Base-by-base conservation (phyloP, 495 filamentous ascomycete species). In the Aspergillus bertholletiae region DNA sequence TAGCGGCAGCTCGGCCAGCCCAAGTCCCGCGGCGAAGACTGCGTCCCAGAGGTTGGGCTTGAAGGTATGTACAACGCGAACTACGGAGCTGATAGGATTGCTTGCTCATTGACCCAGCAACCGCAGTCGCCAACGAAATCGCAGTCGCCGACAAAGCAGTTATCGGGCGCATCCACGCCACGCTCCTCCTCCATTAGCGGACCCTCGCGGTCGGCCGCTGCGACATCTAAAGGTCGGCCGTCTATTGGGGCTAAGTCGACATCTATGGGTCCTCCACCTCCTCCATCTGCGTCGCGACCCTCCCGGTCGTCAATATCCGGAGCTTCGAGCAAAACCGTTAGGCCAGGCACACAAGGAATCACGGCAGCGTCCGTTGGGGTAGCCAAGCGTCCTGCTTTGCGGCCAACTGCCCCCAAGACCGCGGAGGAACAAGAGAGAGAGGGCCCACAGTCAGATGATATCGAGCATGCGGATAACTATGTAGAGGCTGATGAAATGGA, bases 71-170 rank as follows among this genome's bases (percentile, higher is more conserved):
- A 21, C 22, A 22, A 41, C 12, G 13, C 28, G n/a, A 23, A n/a
- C 37, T 11, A 35, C 32, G 11, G 7, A 18, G 20, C 49, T 23
- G 13, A 18, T 28, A 15, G 39, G 18, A 46, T 39, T 45, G 21
- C 51, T 53, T 41, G 50, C 62, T 59, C 28, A 49, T 5, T 50
- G 23, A 35, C 43, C 12, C 54, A 35, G 54, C 27, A 24, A 49
- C 34, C 39, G 32, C 58, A 90, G 87, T 89, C 88, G 26, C 89
- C 90, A 5, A 85, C 81, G 0, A 90, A 89, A 62, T 90, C 87
- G 6, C 89, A 89, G 61, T 90, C 87, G 5, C 89, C 90, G 7
- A 90, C 88, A 9, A 93, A 95, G 65, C 88, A 89, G 56, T 69
- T 89, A 9, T 75, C 80, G 2, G 62, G 77, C 2, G 73, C 84